Conservation (phyloP, 371 early-diverging fungal genomes). For the Apophysomyces sp. region DNA sequence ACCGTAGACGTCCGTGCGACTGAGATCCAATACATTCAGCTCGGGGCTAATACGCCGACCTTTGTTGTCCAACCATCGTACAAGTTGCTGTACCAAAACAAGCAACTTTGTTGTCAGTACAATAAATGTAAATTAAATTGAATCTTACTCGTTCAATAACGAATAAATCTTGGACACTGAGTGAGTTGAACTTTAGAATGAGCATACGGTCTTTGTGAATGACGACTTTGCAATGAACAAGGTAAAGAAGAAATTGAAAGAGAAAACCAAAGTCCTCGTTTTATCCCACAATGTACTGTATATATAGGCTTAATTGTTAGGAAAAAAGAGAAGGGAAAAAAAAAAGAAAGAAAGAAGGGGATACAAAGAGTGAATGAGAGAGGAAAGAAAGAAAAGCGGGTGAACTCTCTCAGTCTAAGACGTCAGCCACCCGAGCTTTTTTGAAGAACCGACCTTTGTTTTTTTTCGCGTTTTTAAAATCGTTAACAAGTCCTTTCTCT, state of each 20-base stretch:
- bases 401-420: not conserved
- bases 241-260: not conserved
- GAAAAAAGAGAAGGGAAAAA: not conserved
- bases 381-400: not conserved
- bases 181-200: slow-evolving; percentile 23
- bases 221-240: not conserved
- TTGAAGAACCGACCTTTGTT: not conserved
- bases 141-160: slow-evolving; percentile 23
- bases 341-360: not conserved
- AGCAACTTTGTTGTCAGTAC: not conserved
- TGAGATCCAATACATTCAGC: slow-evolving; percentile 23
- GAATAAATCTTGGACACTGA: slow-evolving; percentile 21
- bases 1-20: slow-evolving; percentile 28
- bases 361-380: not conserved
- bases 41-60: slow-evolving; percentile 12
- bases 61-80: slow-evolving; percentile 25
- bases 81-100: slow-evolving; percentile 15
- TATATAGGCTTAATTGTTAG: not conserved
- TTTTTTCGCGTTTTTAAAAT: slow-evolving; percentile 1
- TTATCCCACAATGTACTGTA: not conserved
- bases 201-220: slow-evolving; percentile 7
- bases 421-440: not conserved
- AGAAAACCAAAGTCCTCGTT: not conserved
- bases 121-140: not conserved
- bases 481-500: not conserved